Evolutionary conservation across 2,329 filamentous ascomycete species (phyloP).

Genomic region (Triangularia verruculosa): DNA sequence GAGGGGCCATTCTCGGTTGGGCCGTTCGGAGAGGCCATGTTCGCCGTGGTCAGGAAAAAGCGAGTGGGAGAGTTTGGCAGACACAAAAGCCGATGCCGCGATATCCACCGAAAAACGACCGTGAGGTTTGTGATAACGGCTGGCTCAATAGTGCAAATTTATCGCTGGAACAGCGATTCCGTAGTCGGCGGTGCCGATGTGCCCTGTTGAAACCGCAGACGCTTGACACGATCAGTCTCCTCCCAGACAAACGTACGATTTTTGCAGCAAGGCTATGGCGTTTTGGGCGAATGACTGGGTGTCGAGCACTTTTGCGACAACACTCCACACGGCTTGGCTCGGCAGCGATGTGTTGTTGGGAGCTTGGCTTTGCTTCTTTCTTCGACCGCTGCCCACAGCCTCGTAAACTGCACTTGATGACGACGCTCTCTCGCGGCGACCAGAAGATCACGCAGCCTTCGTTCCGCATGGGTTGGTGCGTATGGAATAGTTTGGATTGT

Average conservation of each 20-base stretch:
- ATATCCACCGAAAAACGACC: not conserved
- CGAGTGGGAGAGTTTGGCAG: not conserved
- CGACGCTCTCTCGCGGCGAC: not conserved
- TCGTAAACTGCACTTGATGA: not conserved
- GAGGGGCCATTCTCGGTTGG: not conserved
- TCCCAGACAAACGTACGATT: conserved; percentile 23
- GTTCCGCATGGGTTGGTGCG: too few relatives aligned
- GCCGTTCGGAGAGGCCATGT: not conserved
- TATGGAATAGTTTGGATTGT: not conserved
- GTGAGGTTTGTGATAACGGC: not conserved
- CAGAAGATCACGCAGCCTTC: too few relatives aligned
- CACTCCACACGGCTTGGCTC: conserved; percentile 5
- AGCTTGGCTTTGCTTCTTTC: not conserved
- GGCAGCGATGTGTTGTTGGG: not conserved
- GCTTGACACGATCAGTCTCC: conserved; percentile 8
- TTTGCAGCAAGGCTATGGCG: conserved; percentile 22
- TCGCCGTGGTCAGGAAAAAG: not conserved
- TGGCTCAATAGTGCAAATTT: not conserved
- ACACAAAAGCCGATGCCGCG: not conserved
- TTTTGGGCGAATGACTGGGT: conserved; percentile 11
- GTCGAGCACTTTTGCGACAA: not conserved
- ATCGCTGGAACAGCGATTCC: not conserved
- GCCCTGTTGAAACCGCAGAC: conserved; percentile 5
- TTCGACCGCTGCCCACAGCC: not conserved
- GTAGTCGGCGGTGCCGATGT: conserved; percentile 12